phyloP scores from a whole-genome alignment of 306 rosid species.

The Castanopsis chinensis region DNA sequence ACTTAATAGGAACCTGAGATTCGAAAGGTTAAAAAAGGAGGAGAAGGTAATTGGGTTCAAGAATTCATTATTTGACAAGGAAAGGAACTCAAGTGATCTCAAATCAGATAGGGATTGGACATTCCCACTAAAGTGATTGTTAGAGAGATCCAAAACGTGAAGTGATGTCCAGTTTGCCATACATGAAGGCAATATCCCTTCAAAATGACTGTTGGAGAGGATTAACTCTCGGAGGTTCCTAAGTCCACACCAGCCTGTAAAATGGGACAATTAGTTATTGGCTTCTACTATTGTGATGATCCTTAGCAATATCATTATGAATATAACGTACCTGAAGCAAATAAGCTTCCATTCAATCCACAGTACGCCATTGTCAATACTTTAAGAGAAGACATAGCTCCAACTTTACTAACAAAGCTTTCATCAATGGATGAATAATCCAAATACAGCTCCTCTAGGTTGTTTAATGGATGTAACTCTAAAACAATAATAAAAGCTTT shows the following conservation, averaged over 20 bases:
- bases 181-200: neutral
- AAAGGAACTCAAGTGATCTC: too few relatives aligned
- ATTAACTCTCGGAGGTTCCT: neutral
- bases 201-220: neutral
- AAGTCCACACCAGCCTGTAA: neutral
- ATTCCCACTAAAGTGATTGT: too few relatives aligned
- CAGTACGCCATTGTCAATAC: fast-evolving
- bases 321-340: neutral
- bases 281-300: too few relatives aligned
- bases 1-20: neutral
- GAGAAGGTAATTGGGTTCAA: neutral
- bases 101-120: too few relatives aligned
- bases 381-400: neutral
- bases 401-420: neutral
- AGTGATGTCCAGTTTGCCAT: neutral
- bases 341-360: neutral
- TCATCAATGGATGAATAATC: neutral
- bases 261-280: neutral
- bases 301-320: too few relatives aligned
- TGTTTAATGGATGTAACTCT: neutral
- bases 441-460: neutral
- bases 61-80: too few relatives aligned
- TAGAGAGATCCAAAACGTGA: too few relatives aligned
- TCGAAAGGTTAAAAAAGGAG: neutral
- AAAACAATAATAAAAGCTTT: neutral